These are phyloP conservation scores for Pugionium cornutum DNA, from an alignment of 345 rosid species.

Conservation along the genomic window DNA sequence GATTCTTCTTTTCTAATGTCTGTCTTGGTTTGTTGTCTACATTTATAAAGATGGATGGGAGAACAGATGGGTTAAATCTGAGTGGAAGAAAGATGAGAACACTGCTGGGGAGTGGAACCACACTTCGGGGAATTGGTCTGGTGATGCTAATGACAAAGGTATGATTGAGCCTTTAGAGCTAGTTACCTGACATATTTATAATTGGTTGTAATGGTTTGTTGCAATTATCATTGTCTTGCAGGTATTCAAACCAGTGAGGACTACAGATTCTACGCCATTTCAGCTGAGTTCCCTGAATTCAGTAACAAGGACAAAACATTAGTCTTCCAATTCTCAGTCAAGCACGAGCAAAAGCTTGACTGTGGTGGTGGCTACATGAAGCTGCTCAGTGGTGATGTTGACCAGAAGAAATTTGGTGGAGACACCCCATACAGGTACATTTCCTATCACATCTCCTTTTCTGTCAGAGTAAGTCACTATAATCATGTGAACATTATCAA, in stretches of 20 bases:
- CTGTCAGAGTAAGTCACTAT: background rate
- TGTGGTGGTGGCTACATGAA: conserved; percentile 99
- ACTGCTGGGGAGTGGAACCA: conserved; percentile 89
- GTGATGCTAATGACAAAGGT: conserved; percentile 91
- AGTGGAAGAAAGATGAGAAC: conserved; percentile 90
- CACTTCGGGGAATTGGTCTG: conserved; percentile 94
- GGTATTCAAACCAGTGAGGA: conserved; percentile 99
- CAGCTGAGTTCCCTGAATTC: conserved; percentile 89
- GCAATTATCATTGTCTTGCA: conserved; percentile 28
- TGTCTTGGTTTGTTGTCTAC: background rate
- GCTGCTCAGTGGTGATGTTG: conserved; percentile 81
- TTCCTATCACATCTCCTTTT: background rate
- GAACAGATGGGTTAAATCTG: conserved; percentile 82
- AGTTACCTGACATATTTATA: background rate
- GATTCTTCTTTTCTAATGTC: conserved; percentile 1
- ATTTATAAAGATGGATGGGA: conserved; percentile 84
- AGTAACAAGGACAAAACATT: conserved; percentile 89
- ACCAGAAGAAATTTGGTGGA: conserved; percentile 97
- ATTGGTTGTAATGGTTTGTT: conserved; percentile 3
- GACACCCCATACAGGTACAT: conserved; percentile 88
- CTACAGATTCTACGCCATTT: conserved; percentile 94
- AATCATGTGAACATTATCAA: background rate
- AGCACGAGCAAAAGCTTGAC: conserved; percentile 99
- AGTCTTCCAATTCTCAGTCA: conserved; percentile 95
- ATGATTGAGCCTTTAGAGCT: conserved; percentile 24